A percentile compares a stretch with the other conserved stretches of the same genome.
Evolutionary conservation across 495 filamentous ascomycete species (phyloP).

Genomic region (Astrocystis sublimbata): DNA sequence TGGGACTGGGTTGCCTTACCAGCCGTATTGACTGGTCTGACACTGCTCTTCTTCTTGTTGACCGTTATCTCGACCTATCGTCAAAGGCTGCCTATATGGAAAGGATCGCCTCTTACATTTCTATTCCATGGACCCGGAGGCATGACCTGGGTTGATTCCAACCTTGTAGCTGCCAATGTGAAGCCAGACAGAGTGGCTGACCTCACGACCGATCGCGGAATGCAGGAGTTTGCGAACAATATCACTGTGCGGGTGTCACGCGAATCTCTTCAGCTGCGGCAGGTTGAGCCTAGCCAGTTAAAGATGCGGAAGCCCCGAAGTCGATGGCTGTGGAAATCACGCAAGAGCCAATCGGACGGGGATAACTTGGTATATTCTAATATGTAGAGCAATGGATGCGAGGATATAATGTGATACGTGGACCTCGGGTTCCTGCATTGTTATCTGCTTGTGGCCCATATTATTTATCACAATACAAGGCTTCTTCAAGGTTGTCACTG

Average conservation of each 20-base stretch:
- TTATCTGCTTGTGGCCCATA: too few species aligned
- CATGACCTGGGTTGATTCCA: background rate
- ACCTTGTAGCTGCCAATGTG: background rate
- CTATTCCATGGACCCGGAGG: background rate
- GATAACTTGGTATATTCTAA: background rate
- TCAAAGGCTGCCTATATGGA: background rate
- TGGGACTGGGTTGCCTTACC: constrained; percentile 9
- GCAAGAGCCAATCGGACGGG: background rate
- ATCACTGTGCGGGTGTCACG: background rate
- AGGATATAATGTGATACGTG: too few species aligned
- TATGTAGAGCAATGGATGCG: background rate
- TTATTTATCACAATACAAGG: too few species aligned
- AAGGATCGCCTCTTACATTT: background rate
- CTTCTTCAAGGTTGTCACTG: too few species aligned
- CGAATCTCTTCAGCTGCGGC: background rate
- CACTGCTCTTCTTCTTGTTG: background rate
- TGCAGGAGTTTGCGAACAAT: background rate
- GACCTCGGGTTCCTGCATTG: too few species aligned
- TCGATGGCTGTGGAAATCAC: background rate
- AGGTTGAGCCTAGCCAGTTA: background rate
- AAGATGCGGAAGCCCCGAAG: background rate
- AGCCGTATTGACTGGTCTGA: background rate
- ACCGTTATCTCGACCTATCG: background rate
- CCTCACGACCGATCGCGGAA: constrained; percentile 3
- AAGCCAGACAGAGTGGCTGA: background rate